A percentile compares a stretch with the other conserved stretches of the same genome.
These are phyloP conservation scores for Lactarius akahatsu DNA, from an alignment of 768 basidiomycete species.

Conservation along the genomic window DNA sequence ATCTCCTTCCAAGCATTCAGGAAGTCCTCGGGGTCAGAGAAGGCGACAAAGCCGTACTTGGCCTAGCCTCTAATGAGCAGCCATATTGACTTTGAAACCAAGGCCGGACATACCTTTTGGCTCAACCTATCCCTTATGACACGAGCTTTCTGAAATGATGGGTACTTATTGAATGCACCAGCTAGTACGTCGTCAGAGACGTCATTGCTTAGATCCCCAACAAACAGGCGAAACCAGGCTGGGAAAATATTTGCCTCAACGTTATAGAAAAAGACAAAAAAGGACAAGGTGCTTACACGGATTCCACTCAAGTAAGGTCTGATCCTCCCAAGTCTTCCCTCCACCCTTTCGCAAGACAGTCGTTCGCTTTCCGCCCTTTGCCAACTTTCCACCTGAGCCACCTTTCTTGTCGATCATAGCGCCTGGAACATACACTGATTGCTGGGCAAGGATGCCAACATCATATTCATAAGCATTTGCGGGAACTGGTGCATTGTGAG, in stretches of 20 bases:
- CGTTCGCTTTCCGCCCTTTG: constrained; percentile 86
- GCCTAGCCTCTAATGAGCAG: constrained; percentile 51
- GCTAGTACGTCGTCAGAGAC: constrained; percentile 93
- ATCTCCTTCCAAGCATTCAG: constrained; percentile 99
- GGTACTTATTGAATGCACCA: constrained; percentile 90
- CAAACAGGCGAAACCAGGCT: constrained; percentile 98
- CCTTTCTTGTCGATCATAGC: constrained; percentile 88
- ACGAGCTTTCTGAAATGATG: constrained; percentile 91
- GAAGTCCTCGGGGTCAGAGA: constrained; percentile 98
- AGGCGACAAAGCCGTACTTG: constrained; percentile 96
- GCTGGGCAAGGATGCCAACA: constrained; percentile 86
- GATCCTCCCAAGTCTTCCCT: constrained; percentile 98
- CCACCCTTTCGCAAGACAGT: constrained; percentile 95
- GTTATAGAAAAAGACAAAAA: constrained; percentile 2
- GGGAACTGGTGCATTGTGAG: constrained; percentile 76
- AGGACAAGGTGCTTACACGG: constrained; percentile 60
- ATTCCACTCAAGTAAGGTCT: constrained; percentile 96
- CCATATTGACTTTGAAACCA: constrained; percentile 8
- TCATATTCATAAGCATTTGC: constrained; percentile 93
- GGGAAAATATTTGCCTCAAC: constrained; percentile 18
- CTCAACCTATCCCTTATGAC: constrained; percentile 94
- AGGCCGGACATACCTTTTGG: constrained; percentile 67
- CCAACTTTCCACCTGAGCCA: constrained; percentile 79
- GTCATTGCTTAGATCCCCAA: constrained; percentile 97
- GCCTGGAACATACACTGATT: constrained; percentile 89